Base-by-base conservation (phyloP, 345 rosid genomes). In the Iberis pinnata region DNA sequence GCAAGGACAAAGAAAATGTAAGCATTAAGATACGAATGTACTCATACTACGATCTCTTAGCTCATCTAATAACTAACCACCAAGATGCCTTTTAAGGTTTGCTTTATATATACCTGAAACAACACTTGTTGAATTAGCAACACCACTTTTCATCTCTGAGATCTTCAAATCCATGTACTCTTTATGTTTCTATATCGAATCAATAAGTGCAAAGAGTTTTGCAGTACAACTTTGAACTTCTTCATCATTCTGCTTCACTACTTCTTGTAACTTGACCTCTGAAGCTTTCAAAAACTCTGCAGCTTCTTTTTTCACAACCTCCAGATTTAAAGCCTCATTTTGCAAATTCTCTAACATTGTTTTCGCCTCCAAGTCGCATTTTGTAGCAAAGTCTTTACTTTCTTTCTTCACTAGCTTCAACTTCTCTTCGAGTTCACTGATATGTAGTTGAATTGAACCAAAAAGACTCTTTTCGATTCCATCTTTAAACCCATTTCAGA, bases 271-370 rank as follows among this genome's bases (percentile, higher is more conserved):
- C 76, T 79, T 65, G 2, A 58, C 58, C 70, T 53, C 9, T 11
- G 78, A 70, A 12, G 74, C 84, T 71, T 78, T 47, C 43, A 78
- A 37, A 64, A 81, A 63, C 64, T 78, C 96, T 4, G 78, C 73
- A 18, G 89, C 96, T 75, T 84, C 89, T 70, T 64, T 81, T 78
- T 88, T 89, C 33, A 80, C 64, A 25, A 61, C 55, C 41, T 71
- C 77, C 59, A 90, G 61, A 48, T 71, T 73, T 38, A 65, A 54
- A 25, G 70, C 70, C 56, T 90, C 96, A 1, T 10, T 46, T 46
- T 78, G 73, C 53, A 84, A 68, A 36, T 64, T 75, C 45, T 79
- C 84, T n/a, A 48, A 41, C 78, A 78, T 68, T 67, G 62, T 68
- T 70, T 69, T 22, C 31, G 78, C 86, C 78, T 87, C 89, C 29